Conservation (phyloP, 2,329 filamentous ascomycete species). For the Paecilomyces formosus region DNA sequence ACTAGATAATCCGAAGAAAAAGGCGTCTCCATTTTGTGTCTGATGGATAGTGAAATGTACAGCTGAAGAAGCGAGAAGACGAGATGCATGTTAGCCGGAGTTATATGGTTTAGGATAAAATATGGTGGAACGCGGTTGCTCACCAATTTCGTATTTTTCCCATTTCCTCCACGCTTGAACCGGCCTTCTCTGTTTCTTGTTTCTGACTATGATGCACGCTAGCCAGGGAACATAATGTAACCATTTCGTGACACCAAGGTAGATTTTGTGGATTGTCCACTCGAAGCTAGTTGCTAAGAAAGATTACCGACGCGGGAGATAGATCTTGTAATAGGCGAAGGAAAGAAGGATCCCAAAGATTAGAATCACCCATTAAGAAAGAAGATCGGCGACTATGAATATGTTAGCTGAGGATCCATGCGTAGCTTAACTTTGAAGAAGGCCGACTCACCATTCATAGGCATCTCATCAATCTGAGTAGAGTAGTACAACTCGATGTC, state of each 20-base stretch:
- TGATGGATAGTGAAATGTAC: neutral
- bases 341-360: neutral
- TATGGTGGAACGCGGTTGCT: neutral
- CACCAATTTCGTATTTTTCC: slow-evolving; percentile 16
- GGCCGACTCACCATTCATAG: slow-evolving; percentile 77
- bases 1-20: neutral
- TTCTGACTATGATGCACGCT: neutral
- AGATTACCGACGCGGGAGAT: neutral
- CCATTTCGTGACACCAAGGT: neutral
- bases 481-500: slow-evolving; percentile 97
- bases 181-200: slow-evolving; percentile 6
- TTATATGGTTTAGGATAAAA: neutral
- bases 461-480: slow-evolving; percentile 97
- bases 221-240: neutral
- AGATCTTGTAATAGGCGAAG: neutral
- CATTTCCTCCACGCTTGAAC: slow-evolving; percentile 29
- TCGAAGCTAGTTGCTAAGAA: neutral
- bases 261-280: neutral
- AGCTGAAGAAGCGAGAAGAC: neutral
- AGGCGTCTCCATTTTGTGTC: neutral
- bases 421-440: slow-evolving; percentile 23
- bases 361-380: slow-evolving; percentile 20
- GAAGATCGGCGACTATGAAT: slow-evolving; percentile 26
- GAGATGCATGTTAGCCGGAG: neutral
- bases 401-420: slow-evolving; percentile 6